Evolutionary conservation across 139 green algal species (phyloP).

Genomic region (Haematococcus sp.): DNA sequence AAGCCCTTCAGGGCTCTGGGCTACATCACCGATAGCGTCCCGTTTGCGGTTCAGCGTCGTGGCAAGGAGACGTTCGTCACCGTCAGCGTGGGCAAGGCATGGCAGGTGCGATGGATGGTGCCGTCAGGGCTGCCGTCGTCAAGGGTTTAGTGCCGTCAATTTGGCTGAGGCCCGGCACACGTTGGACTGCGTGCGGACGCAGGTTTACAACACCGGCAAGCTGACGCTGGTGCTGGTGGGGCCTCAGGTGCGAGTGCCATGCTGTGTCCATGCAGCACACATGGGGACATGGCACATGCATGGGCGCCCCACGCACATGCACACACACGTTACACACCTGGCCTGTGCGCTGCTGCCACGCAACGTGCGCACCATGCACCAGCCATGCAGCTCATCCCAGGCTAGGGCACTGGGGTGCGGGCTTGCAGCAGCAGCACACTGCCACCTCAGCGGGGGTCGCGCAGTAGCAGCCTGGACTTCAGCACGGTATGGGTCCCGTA

Average conservation of each 20-base stretch:
- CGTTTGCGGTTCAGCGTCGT: constrained; percentile 75
- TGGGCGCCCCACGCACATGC: constrained; percentile 24
- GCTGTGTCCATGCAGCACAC: no score
- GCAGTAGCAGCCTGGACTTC: no score
- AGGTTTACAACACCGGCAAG: constrained; percentile 89
- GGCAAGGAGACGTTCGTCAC: constrained; percentile 83
- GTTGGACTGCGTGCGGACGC: constrained; percentile 10
- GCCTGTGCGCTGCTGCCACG: no score
- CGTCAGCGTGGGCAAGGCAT: constrained; percentile 87
- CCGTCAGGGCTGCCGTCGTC: constrained; percentile 9
- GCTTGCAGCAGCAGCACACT: no score
- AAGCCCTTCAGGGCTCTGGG: constrained; percentile 84
- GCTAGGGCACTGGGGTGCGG: no score
- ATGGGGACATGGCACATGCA: no score
- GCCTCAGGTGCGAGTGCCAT: constrained; percentile 57
- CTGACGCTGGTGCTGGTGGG: constrained; percentile 77
- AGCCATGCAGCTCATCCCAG: no score
- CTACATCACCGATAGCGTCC: constrained; percentile 85
- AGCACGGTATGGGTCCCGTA: no score
- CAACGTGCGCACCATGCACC: no score
- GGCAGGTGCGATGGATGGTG: constrained; percentile 72
- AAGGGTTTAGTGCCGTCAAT: neutral
- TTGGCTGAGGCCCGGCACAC: neutral
- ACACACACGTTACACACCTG: no score
- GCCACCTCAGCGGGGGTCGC: no score